Percentiles rank a stretch among this genome's conserved stretches.
phyloP scores from a whole-genome alignment of 257 asterid genomes.

The Solanum megistacrolobum region DNA sequence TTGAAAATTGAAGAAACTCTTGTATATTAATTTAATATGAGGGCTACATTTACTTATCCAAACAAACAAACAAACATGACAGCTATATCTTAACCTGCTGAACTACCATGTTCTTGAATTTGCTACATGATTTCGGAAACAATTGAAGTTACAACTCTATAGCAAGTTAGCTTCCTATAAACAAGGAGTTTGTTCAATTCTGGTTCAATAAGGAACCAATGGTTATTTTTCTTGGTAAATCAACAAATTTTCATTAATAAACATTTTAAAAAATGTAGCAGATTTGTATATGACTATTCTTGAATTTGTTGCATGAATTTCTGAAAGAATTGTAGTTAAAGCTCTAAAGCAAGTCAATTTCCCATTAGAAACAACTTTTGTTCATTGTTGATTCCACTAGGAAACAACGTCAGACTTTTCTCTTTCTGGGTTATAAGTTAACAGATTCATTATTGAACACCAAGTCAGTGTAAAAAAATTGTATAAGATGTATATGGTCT shows the following conservation, averaged over 20 bases:
- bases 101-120: neutral
- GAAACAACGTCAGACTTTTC: neutral
- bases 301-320: neutral
- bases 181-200: neutral
- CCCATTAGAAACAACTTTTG: neutral
- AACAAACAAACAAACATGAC: neutral
- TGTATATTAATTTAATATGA: neutral
- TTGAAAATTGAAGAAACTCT: neutral
- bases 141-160: neutral
- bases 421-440: neutral
- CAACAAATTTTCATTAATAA: neutral
- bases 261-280: neutral
- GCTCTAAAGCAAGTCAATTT: neutral
- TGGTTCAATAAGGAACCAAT: neutral
- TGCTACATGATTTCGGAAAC: neutral
- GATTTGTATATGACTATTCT: neutral
- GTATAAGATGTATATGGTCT: neutral
- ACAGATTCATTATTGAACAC: neutral
- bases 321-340: neutral
- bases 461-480: neutral
- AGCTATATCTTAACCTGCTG: neutral
- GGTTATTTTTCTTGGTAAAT: neutral
- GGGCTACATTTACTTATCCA: neutral
- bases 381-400: neutral
- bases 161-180: neutral